Conservation (phyloP, 352 stramenopile species). For the Albugo candida region DNA sequence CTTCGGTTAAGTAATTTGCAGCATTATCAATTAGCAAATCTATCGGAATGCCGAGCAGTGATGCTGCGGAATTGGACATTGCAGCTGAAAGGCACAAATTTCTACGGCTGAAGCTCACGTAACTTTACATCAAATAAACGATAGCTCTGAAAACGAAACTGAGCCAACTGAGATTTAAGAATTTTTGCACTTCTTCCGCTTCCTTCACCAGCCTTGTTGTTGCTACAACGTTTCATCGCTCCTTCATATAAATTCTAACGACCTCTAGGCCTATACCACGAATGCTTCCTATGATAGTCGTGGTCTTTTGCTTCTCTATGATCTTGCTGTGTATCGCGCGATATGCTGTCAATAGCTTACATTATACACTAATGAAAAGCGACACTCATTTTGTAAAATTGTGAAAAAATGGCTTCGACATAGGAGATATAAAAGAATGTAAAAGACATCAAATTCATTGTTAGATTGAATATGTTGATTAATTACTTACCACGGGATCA, state of each 20-base stretch:
- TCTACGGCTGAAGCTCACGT: neutral
- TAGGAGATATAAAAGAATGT: too few relatives aligned
- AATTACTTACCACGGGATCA: constrained; percentile 28
- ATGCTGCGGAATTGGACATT: neutral
- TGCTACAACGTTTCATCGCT: constrained; percentile 14
- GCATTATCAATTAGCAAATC: constrained; percentile 49
- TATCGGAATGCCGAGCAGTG: constrained; percentile 14
- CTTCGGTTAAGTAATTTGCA: constrained; percentile 13
- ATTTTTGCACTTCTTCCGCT: neutral
- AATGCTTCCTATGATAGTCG: constrained; percentile 16
- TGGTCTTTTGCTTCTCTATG: constrained; percentile 5
- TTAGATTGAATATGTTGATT: too few relatives aligned
- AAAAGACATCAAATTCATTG: too few relatives aligned
- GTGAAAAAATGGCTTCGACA: too few relatives aligned
- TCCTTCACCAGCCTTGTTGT: constrained; percentile 4
- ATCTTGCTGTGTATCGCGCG: too few relatives aligned
- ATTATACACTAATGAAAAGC: too few relatives aligned
- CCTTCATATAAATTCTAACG: constrained; percentile 10
- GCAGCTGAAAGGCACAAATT: neutral
- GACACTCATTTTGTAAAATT: too few relatives aligned
- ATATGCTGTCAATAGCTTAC: too few relatives aligned
- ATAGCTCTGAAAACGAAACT: neutral
- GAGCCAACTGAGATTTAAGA: neutral
- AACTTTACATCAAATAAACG: neutral
- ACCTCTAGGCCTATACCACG: constrained; percentile 16